Conservation (phyloP, 768 basidiomycete genomes). For the Austroboletus eburneus region DNA sequence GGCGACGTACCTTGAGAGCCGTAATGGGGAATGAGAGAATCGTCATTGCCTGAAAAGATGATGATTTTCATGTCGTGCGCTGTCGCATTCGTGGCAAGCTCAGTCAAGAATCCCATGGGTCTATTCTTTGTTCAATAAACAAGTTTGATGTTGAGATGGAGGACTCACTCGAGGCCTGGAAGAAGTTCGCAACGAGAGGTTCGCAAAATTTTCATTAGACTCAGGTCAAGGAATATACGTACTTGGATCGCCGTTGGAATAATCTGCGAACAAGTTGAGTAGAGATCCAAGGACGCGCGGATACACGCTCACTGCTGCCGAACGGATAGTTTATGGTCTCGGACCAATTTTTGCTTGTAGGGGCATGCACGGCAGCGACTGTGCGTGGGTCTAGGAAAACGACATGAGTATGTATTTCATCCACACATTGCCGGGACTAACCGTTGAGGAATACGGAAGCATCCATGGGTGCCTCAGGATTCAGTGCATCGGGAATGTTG, state of each 20-base stretch:
- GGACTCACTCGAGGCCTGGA: slow-evolving; percentile 33
- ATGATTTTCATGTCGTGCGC: slow-evolving; percentile 48
- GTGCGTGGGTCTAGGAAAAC: slow-evolving; percentile 43
- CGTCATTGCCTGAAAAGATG: slow-evolving; percentile 67
- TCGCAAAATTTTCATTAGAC: no score
- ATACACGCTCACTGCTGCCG: slow-evolving; percentile 24
- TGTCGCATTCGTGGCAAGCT: slow-evolving; percentile 63
- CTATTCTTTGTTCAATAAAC: slow-evolving; percentile 30
- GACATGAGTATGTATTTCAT: background rate
- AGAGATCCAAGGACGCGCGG: background rate
- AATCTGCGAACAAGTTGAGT: slow-evolving; percentile 12
- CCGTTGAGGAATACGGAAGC: slow-evolving; percentile 60
- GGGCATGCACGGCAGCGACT: slow-evolving; percentile 64
- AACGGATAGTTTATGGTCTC: slow-evolving; percentile 34
- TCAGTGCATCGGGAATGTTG: slow-evolving; percentile 52
- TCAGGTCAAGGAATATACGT: no score
- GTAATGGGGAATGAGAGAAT: slow-evolving; percentile 58
- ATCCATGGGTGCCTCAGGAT: slow-evolving; percentile 48
- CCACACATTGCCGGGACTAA: slow-evolving; percentile 25
- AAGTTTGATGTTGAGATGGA: background rate
- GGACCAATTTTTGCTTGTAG: slow-evolving; percentile 50
- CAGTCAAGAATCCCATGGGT: slow-evolving; percentile 59
- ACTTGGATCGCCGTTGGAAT: slow-evolving; percentile 30
- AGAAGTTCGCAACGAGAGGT: no score
- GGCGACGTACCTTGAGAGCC: slow-evolving; percentile 53